Percentiles rank a stretch among this genome's conserved stretches.
Evolutionary conservation across 345 rosid species (phyloP).

Genomic region (Bruguiera gymnorhiza): DNA sequence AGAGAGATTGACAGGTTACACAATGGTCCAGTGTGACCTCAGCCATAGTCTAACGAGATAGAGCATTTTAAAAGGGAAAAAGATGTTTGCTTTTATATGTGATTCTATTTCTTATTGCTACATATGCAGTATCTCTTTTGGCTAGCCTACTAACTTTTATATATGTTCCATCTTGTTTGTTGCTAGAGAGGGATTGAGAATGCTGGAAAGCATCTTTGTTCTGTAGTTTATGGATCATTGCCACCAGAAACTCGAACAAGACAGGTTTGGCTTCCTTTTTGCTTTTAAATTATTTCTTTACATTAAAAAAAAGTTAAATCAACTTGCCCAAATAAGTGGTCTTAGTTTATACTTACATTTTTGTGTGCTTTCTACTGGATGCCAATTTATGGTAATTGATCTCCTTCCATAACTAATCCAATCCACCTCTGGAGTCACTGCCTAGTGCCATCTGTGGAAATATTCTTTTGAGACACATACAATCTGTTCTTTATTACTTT

Average conservation of each 20-base stretch:
- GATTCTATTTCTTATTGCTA: neutral
- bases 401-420: neutral
- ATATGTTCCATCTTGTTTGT: conserved; percentile 7
- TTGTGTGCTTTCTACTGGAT: neutral
- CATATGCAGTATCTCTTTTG: neutral
- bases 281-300: conserved; percentile 13
- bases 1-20: no score
- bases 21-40: no score
- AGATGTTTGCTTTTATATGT: neutral
- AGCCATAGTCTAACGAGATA: neutral
- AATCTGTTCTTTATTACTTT: neutral
- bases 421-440: no score
- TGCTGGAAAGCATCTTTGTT: conserved; percentile 71
- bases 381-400: neutral
- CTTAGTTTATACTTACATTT: neutral
- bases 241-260: conserved; percentile 92
- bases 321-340: conserved; percentile 2
- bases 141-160: conserved; percentile 11
- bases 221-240: conserved; percentile 91
- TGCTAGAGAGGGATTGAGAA: conserved; percentile 59
- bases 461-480: neutral
- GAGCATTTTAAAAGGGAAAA: neutral
- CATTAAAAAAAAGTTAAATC: neutral
- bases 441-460: neutral
- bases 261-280: conserved; percentile 56